A percentile compares a stretch with the other conserved stretches of the same genome.
Evolutionary conservation across 352 stramenopile genomes (phyloP).

Genomic region (Pythium guiyangense): DNA sequence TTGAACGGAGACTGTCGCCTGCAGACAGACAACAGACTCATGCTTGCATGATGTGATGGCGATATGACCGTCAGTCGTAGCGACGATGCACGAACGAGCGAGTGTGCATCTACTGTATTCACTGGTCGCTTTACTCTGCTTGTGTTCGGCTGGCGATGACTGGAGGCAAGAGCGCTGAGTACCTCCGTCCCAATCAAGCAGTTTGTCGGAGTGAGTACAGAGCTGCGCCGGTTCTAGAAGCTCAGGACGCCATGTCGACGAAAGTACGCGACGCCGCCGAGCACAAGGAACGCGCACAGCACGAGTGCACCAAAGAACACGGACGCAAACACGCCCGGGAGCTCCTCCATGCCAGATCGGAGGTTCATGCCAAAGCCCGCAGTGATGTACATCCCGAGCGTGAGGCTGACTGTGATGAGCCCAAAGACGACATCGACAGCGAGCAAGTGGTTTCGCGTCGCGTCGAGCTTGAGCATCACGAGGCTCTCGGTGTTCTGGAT

Average conservation of each 20-base stretch:
- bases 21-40: too few relatives aligned
- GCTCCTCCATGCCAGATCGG: constrained; percentile 23
- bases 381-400: constrained; percentile 52
- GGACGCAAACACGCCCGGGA: constrained; percentile 27
- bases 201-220: background rate
- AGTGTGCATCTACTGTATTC: too few relatives aligned
- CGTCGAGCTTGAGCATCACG: constrained; percentile 70
- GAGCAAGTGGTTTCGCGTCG: constrained; percentile 58
- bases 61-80: too few relatives aligned
- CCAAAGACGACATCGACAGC: constrained; percentile 49
- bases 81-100: too few relatives aligned
- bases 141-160: too few relatives aligned
- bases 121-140: too few relatives aligned
- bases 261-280: constrained; percentile 13
- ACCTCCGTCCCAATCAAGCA: too few relatives aligned
- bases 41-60: too few relatives aligned
- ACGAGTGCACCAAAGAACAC: constrained; percentile 28
- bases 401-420: constrained; percentile 36
- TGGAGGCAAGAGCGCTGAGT: too few relatives aligned
- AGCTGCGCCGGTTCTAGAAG: background rate
- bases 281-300: constrained; percentile 24
- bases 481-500: constrained; percentile 73
- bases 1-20: too few relatives aligned
- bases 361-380: constrained; percentile 69
- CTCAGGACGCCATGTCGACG: constrained; percentile 10